Percentiles rank a stretch among this genome's conserved stretches.
phyloP scores from a whole-genome alignment of 441 rosid genomes.

The Lepidium campestre region DNA sequence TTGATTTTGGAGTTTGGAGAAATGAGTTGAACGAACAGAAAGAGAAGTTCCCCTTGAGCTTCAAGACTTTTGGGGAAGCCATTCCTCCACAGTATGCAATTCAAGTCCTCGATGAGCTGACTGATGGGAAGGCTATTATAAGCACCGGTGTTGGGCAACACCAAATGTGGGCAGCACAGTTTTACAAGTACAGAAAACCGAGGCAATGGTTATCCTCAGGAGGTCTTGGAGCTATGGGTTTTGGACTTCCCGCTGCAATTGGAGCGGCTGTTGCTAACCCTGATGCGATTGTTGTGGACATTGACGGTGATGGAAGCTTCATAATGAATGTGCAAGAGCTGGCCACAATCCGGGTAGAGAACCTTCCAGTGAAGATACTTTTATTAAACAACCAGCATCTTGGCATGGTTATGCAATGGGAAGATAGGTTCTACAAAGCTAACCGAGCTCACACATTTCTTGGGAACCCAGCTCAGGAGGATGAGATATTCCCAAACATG shows the following conservation, averaged over 20 bases:
- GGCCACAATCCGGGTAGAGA: conserved; percentile 80
- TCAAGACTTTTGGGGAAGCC: conserved; percentile 76
- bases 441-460: conserved; percentile 86
- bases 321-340: conserved; percentile 92
- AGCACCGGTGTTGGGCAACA: conserved; percentile 98
- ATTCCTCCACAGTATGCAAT: conserved; percentile 93
- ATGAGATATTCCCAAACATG: conserved; percentile 83
- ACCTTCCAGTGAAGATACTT: conserved; percentile 75
- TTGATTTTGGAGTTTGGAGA: conserved; percentile 68
- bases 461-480: conserved; percentile 64
- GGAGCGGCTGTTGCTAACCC: conserved; percentile 96
- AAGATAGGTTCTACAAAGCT: conserved; percentile 89
- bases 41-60: conserved; percentile 52
- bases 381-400: conserved; percentile 87
- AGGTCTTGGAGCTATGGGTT: conserved; percentile 98
- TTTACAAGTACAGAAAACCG: conserved; percentile 81
- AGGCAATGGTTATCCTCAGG: conserved; percentile 89
- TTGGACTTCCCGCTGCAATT: conserved; percentile 91
- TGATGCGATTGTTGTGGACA: conserved; percentile 68
- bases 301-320: conserved; percentile 97
- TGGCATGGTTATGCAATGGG: conserved; percentile 98
- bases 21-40: conserved; percentile 69
- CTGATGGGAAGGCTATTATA: conserved; percentile 75
- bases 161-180: conserved; percentile 99
- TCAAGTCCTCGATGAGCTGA: conserved; percentile 79